phyloP scores from a whole-genome alignment of 129 eudicot species.

The Escallonia herrerae region DNA sequence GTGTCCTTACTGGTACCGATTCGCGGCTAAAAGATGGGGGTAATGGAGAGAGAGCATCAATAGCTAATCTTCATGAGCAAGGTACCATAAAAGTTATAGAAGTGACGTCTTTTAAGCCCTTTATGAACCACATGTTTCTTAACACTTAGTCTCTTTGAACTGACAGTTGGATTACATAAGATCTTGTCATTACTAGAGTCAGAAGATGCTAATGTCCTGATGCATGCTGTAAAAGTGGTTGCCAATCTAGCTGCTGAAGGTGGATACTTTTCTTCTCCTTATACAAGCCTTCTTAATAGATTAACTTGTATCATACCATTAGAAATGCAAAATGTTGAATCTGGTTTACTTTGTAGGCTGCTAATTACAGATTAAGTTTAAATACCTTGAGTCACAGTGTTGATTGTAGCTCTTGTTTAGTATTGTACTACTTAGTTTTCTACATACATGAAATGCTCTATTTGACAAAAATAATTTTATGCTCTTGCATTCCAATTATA shows the following conservation, averaged over 20 bases:
- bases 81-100: conserved; percentile 35
- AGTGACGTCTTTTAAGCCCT: conserved; percentile 6
- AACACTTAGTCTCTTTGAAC: neutral
- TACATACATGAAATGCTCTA: no score
- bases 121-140: neutral
- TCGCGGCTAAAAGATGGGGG: conserved; percentile 51
- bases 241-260: conserved; percentile 99
- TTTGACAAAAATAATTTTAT: no score
- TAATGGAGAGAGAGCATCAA: conserved; percentile 68
- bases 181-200: conserved; percentile 93
- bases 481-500: no score
- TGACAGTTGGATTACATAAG: conserved; percentile 92
- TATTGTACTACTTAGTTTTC: no score
- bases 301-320: no score
- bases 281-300: no score
- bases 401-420: no score
- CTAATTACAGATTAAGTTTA: no score
- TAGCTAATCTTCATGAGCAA: conserved; percentile 83
- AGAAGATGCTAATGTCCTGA: conserved; percentile 76
- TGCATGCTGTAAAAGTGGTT: conserved; percentile 98
- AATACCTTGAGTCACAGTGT: no score
- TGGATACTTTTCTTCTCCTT: conserved; percentile 7
- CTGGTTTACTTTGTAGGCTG: no score
- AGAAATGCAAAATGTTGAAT: no score
- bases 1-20: conserved; percentile 21